Conservation (phyloP, 106 monocot genomes). For the Allium fistulosum region DNA sequence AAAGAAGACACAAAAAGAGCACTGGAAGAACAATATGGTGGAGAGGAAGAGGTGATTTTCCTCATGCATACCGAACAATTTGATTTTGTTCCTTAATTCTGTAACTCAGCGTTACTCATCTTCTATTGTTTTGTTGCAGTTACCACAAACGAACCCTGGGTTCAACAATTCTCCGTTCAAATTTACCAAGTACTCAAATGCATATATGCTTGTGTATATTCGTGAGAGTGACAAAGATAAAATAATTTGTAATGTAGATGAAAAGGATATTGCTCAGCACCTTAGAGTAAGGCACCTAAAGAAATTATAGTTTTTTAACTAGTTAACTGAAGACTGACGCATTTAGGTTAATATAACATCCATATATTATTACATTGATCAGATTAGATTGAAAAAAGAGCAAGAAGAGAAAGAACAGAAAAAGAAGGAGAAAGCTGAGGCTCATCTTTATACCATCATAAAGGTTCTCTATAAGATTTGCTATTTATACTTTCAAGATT, state of each 20-base stretch:
- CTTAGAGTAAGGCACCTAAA: constrained; percentile 47
- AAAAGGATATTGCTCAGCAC: constrained; percentile 97
- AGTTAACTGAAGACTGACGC: too few species aligned
- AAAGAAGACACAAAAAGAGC: constrained; percentile 96
- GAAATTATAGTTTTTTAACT: background rate
- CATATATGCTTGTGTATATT: constrained; percentile 98
- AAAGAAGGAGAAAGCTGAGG: constrained; percentile 99
- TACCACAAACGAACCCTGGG: constrained; percentile 90
- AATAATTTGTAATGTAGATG: constrained; percentile 95
- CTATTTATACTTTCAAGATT: background rate
- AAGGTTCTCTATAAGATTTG: constrained; percentile 39
- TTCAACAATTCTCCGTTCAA: constrained; percentile 97
- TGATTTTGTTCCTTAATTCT: too few species aligned
- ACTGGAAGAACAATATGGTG: constrained; percentile 96
- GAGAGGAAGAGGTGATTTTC: constrained; percentile 86
- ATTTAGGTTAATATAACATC: too few species aligned
- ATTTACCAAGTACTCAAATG: constrained; percentile 99
- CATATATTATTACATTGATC: constrained; percentile 5
- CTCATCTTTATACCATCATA: constrained; percentile 96
- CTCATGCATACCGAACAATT: too few species aligned
- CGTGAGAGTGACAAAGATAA: constrained; percentile 99
- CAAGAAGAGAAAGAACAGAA: constrained; percentile 99
- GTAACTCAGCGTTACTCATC: background rate
- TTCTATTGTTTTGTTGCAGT: constrained; percentile 31
- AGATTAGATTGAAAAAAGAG: constrained; percentile 97